Base-by-base conservation (phyloP, 345 rosid species). In the Acer yangbiense region DNA sequence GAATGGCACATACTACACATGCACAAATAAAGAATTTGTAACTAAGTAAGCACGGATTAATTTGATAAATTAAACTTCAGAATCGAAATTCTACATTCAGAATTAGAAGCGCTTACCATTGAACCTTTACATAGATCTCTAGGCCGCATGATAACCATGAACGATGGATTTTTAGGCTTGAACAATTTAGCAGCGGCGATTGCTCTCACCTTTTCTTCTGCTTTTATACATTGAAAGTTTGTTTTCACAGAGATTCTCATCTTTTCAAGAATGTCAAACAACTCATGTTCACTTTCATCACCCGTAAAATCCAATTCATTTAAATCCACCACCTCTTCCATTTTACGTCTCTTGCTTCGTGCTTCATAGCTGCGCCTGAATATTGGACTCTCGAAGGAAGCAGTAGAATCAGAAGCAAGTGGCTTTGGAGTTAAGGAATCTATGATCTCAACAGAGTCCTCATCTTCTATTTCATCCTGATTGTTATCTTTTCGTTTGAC, bases 1-100 rank as follows among this genome's bases (percentile, higher is more conserved):
- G 14, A 5, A 0, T 7, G 86, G 84, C 65, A 84, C 29, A 62
- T 72, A 11, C 72, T 72, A 71, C 60, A 50, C 52, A 39, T 12
- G 41, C 12, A 64, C 27, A 29, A 2, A 25, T 1, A 63, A 17
- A 46, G 21, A 16, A 14, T 16, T 23, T 64, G 1, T 12, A 21
- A 13, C 14, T 25, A 4, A 0, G 46, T 6, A 20, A 27, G 68
- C 14, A 0, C 0, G 6, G 3, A 1, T 63, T 29, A 27, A 64
- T 10, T 20, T 16, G 58, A 54, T 7, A 54, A 54, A 54, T 16
- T 54, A 46, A 46, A 46, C 50, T 46, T 11, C 13, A 10, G 13
- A 46, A 0, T 46, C 13, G 2, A 46, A 7, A 43, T 43, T 43
- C 46, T 43, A 43, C 46, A 9, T 35, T 35, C 4, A 35, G 39